These are phyloP conservation scores for Alternaria novae-zelandiae DNA, from an alignment of 2,329 filamentous ascomycete genomes.

Conservation along the genomic window DNA sequence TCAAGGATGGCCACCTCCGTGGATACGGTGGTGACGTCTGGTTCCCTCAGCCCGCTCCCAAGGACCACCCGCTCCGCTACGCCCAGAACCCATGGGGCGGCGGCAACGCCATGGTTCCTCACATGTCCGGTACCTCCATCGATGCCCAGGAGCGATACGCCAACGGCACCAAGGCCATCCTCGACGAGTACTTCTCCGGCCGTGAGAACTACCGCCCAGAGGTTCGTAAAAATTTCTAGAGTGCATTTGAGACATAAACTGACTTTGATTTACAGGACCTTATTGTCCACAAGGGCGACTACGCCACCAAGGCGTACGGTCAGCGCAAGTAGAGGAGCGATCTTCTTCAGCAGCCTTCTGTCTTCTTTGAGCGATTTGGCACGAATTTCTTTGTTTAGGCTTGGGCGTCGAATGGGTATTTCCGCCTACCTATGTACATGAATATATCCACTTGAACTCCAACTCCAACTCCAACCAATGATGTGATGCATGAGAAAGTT, in stretches of 20 bases:
- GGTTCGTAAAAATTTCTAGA: no score
- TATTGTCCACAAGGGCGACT: slow-evolving; percentile 88
- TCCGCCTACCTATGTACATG: slow-evolving; percentile 28
- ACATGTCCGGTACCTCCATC: slow-evolving; percentile 99
- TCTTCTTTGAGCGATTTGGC: slow-evolving; percentile 20
- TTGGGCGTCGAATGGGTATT: slow-evolving; percentile 18
- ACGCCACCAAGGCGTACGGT: slow-evolving; percentile 93
- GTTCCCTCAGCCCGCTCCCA: slow-evolving; percentile 96
- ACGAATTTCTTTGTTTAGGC: slow-evolving; percentile 25
- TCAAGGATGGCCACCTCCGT: slow-evolving; percentile 88
- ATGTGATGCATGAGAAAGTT: not conserved
- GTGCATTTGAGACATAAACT: not conserved
- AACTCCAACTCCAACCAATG: not conserved
- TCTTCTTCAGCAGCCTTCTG: slow-evolving; percentile 1
- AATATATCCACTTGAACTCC: slow-evolving; percentile 31
- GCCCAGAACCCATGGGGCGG: slow-evolving; percentile 95
- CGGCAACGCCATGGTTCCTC: slow-evolving; percentile 97
- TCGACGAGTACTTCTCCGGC: slow-evolving; percentile 88
- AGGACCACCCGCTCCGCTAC: slow-evolving; percentile 89
- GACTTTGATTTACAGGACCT: slow-evolving; percentile 58
- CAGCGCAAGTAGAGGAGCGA: slow-evolving; percentile 64
- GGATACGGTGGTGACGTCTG: slow-evolving; percentile 90
- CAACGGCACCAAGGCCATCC: slow-evolving; percentile 84
- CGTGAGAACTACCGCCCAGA: slow-evolving; percentile 85
- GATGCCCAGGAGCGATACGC: slow-evolving; percentile 91